Evolutionary conservation across 1,284 basidiomycete species (phyloP), one percentile per base, ranked within the genome.

Genomic region (Cryptococcus jaspeensis): DNA sequence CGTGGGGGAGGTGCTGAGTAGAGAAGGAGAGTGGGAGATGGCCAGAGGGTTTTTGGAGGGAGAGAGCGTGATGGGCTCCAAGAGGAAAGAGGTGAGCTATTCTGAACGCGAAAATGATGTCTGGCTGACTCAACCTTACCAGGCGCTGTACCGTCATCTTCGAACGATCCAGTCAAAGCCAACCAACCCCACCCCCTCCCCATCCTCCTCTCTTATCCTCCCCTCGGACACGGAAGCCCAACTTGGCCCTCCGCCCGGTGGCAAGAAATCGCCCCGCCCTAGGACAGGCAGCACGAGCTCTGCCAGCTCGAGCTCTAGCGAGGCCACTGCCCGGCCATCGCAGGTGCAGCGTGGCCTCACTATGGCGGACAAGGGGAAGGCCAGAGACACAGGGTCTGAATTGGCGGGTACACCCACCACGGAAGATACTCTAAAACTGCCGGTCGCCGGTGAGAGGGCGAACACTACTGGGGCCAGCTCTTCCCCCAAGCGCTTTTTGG

Each of bases 1-100:
- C 50, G 70, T 73, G 15, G 72, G 73, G 43, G 74, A 76, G 60
- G 66, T 76, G 0, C 56, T 76, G 43, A 63, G 58, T 11, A 61
- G 69, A 43, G 73, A 74, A 59, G 72, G 70, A 18, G 74, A 76
- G 55, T 76, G 64, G 64, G 74, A 74, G 58, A 76, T 76, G 74
- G 74, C 73, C 1, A 59, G 71, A 28, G 71, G 66, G 4, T 65
- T 76, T 22, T 56, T 76, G 47, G 73, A 74, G 42, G 71, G 72
- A 25, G 74, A 76, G 25, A 60, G 56, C 40, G 60, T 76, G 15
- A 64, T 76, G 67, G 59, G 64, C 16, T 68, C 67, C 6, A 74
- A 73, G 62, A 66, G 71, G 47, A 76, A 76, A 62, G 74, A 76
- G 63, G 73, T 73, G 53, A 58, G 70, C 52, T 0, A 11, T 18